These are phyloP conservation scores for Pyrenochaeta sp. DNA, from an alignment of 2,329 filamentous ascomycete genomes.

Conservation along the genomic window DNA sequence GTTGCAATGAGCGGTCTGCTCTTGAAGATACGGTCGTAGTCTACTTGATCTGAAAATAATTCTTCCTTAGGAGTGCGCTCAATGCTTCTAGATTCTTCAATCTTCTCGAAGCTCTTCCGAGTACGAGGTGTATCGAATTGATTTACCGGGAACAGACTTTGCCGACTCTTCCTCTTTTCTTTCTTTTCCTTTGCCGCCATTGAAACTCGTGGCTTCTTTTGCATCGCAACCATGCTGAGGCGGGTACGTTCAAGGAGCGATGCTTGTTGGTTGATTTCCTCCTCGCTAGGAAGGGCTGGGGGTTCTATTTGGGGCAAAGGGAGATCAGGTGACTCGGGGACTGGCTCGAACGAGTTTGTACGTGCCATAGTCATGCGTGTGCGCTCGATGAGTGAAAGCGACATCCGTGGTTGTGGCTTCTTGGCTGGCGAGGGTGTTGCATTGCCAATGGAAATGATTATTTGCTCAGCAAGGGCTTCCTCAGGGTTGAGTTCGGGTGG, in stretches of 20 bases:
- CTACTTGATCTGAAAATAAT: constrained; percentile 74
- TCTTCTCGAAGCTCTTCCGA: constrained; percentile 26
- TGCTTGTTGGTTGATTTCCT: constrained; percentile 35
- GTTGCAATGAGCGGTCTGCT: constrained; percentile 81
- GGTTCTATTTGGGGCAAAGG: constrained; percentile 20
- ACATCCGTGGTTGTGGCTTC: constrained; percentile 48
- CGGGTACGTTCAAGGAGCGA: constrained; percentile 77
- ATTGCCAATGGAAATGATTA: constrained; percentile 50
- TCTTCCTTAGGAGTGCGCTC: constrained; percentile 68
- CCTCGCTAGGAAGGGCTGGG: constrained; percentile 13
- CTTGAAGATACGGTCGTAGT: constrained; percentile 85
- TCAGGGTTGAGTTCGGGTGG: constrained; percentile 31
- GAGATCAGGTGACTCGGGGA: constrained; percentile 31
- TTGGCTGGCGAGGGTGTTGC: constrained; percentile 54
- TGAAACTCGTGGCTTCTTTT: constrained; percentile 45
- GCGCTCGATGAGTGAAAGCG: constrained; percentile 56
- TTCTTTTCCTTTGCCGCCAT: constrained; percentile 22
- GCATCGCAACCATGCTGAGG: constrained; percentile 75
- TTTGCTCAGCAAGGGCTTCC: constrained; percentile 49
- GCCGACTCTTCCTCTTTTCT: constrained; percentile 31
- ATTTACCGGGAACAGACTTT: constrained; percentile 60
- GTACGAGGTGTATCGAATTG: constrained; percentile 64
- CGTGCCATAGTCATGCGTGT: constrained; percentile 58
- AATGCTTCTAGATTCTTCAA: constrained; percentile 29
- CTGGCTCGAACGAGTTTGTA: constrained; percentile 35